Conservation (phyloP, 2,329 filamentous ascomycete genomes). For the Metarhizium brunneum region DNA sequence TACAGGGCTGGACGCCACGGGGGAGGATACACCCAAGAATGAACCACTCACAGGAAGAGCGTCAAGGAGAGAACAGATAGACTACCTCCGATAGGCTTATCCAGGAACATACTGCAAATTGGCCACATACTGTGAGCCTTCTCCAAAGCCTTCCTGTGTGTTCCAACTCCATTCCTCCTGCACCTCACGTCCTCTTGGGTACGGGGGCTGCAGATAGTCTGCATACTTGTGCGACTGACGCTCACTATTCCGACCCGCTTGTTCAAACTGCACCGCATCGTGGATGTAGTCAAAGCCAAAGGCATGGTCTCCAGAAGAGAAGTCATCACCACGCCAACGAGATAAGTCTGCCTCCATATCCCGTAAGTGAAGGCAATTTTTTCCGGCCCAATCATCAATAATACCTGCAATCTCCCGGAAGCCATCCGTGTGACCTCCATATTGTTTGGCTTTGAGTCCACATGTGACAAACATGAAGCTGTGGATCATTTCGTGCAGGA, state of each 20-base stretch:
- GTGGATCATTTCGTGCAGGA: conserved; percentile 59
- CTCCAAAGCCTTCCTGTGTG: conserved; percentile 22
- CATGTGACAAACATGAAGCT: conserved; percentile 56
- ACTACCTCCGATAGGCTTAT: neutral
- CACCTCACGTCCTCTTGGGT: conserved; percentile 4
- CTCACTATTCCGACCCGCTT: neutral
- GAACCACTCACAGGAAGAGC: neutral
- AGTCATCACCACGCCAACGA: conserved; percentile 32
- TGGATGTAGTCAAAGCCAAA: neutral
- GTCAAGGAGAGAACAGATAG: neutral
- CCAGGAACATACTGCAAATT: conserved; percentile 22
- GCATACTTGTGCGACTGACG: neutral
- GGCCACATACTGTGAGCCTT: conserved; percentile 14
- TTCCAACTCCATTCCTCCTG: conserved; percentile 25
- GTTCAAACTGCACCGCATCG: neutral
- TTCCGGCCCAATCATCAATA: conserved; percentile 54
- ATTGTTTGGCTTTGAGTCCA: conserved; percentile 44
- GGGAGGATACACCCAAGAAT: neutral
- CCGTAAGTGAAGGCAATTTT: conserved; percentile 42
- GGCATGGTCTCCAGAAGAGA: neutral
- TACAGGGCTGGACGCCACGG: neutral
- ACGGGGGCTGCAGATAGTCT: neutral
- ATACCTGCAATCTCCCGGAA: conserved; percentile 48
- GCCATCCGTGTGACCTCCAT: conserved; percentile 51
- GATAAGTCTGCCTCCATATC: conserved; percentile 55